These are phyloP conservation scores for Arctostaphylos glauca DNA, from an alignment of 148 eudicot species.

Conservation along the genomic window DNA sequence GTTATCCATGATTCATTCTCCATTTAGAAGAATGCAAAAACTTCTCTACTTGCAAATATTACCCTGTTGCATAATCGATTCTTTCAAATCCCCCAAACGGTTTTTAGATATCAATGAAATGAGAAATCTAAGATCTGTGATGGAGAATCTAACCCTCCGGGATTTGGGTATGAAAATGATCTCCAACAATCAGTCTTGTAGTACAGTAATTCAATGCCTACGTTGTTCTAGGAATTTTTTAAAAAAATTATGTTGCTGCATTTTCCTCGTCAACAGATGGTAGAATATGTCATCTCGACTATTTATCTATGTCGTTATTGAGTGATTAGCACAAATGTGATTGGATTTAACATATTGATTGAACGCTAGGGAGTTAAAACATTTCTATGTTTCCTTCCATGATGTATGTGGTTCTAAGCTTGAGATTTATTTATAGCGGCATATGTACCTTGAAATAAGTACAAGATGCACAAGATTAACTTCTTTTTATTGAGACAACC, in stretches of 20 bases:
- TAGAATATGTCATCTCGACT: neutral
- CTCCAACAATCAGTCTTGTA: neutral
- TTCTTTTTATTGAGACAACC: neutral
- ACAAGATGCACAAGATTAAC: neutral
- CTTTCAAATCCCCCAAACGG: neutral
- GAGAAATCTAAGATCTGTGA: too few species aligned
- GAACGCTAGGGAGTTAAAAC: too few species aligned
- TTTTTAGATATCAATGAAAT: too few species aligned
- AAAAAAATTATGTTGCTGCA: constrained; percentile 1
- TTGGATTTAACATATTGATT: too few species aligned
- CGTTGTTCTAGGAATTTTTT: too few species aligned
- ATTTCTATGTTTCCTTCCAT: too few species aligned
- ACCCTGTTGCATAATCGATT: neutral
- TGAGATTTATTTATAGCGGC: too few species aligned
- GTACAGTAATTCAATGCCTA: neutral
- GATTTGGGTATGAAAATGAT: neutral
- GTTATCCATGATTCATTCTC: neutral
- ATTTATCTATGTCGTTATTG: neutral
- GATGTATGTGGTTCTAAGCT: too few species aligned
- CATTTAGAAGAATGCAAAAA: neutral
- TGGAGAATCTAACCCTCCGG: neutral
- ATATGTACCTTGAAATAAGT: too few species aligned
- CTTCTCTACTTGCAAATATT: neutral
- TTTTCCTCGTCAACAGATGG: neutral
- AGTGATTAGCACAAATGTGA: too few species aligned